Base-by-base conservation (phyloP, 805 yeast genomes). In the Hanseniaspora clermontiae region DNA sequence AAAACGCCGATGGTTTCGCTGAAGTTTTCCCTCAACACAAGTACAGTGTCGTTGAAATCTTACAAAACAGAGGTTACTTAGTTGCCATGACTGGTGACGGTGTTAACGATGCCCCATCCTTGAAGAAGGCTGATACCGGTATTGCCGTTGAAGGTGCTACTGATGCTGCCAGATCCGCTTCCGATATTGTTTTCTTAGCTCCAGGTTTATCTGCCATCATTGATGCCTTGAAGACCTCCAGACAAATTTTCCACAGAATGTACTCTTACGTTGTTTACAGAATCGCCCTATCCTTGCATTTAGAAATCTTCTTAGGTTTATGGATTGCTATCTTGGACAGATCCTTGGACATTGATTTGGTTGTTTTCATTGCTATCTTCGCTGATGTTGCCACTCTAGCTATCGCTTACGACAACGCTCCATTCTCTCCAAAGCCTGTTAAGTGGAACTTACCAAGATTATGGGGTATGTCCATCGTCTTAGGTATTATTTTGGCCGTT, bases 1-100 rank as follows among this genome's bases (percentile, higher is more conserved):
- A 88, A 78, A 87, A 87, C 70, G 96, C 96, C 63, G 96, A 88
- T 78, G 96, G 96, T 80, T 88, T 88, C 73, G 96, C 96, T 74
- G 96, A 88, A 79, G 96, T 88, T 72, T 88, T 88, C 95, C 96
- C 96, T 66, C 95, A 88, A 80, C 96, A 88, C 80, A 88, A 88
- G 78, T 87, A 86, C 79, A 87, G 84, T 72, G 95, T 90, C 69
- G 96, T 88, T 74, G 95, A 87, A 78, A 87, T 87, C 72, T 81
- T 88, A 74, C 96, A 88, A 80, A 80, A 83, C 73, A 84, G 95
- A 81, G 96, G 96, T 76, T 87, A 85, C 83, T 81, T 88, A 77
- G 95, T 89, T 77, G 96, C 96, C 75, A 88, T 88, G 96, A 88
- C 96, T 79, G 96, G 96, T 85, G 96, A 88, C 73, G 96, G 96